These are phyloP conservation scores for Colletotrichum simmondsii DNA, from an alignment of 2,329 filamentous ascomycete species.

Conservation along the genomic window DNA sequence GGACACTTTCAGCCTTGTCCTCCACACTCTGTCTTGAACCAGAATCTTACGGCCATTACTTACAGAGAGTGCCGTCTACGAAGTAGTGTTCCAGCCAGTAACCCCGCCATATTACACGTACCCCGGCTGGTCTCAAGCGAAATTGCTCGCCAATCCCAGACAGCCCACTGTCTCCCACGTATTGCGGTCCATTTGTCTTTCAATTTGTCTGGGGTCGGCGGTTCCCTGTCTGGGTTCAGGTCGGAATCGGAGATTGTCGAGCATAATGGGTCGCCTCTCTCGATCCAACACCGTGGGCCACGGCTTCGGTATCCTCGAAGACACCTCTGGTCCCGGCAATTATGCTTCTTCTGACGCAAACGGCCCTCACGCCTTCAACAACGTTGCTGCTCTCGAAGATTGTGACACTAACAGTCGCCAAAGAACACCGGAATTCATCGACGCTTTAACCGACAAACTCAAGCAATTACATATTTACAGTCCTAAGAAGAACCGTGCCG, in stretches of 20 bases:
- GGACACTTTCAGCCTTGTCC: background rate
- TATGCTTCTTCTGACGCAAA: conserved; percentile 11
- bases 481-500: conserved; percentile 23
- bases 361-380: background rate
- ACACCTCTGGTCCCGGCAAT: conserved; percentile 10
- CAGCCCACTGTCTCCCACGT: conserved; percentile 3
- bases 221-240: conserved; percentile 21
- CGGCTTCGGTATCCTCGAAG: conserved; percentile 23
- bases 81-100: conserved; percentile 20
- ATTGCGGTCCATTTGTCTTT: conserved; percentile 3
- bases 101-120: conserved; percentile 20
- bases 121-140: conserved; percentile 29
- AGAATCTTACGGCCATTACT: conserved; percentile 1
- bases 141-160: conserved; percentile 25
- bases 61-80: background rate
- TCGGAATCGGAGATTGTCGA: conserved; percentile 31
- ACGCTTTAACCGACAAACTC: conserved; percentile 46
- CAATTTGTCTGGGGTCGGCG: conserved; percentile 18
- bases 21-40: conserved; percentile 5
- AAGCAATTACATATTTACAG: conserved; percentile 44
- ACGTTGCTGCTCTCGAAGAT: conserved; percentile 40
- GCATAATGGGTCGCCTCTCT: conserved; percentile 21
- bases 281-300: conserved; percentile 24
- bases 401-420: conserved; percentile 43
- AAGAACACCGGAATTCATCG: conserved; percentile 38